Conservation (phyloP, 495 filamentous ascomycete genomes). For the Margaritispora aquatica region DNA sequence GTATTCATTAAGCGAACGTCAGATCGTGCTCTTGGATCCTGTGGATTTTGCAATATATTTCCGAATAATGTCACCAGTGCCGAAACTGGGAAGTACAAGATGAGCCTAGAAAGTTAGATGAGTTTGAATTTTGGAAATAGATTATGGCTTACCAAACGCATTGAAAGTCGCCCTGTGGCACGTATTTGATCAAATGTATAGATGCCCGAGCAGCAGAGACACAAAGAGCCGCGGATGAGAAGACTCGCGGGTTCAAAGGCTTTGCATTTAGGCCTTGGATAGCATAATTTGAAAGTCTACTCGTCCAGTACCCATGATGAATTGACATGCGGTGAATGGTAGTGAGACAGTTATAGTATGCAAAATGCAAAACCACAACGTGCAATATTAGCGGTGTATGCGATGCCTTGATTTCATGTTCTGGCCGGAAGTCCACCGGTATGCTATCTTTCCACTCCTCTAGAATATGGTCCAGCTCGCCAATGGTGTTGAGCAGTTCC, state of each 20-base stretch:
- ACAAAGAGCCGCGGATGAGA: constrained; percentile 87
- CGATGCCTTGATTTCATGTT: constrained; percentile 86
- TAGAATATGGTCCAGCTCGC: constrained; percentile 86
- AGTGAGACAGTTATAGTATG: constrained; percentile 96
- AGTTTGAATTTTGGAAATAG: constrained; percentile 20
- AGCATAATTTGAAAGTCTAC: constrained; percentile 87
- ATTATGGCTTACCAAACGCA: constrained; percentile 81
- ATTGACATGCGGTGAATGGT: constrained; percentile 98
- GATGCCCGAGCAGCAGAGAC: constrained; percentile 88
- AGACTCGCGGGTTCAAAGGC: constrained; percentile 88
- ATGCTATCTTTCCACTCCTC: constrained; percentile 97
- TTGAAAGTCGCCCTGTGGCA: constrained; percentile 87
- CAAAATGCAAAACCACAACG: constrained; percentile 87
- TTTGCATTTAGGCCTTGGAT: constrained; percentile 87
- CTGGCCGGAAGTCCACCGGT: constrained; percentile 87
- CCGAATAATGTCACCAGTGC: constrained; percentile 93
- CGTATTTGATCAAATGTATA: constrained; percentile 90
- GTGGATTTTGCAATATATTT: constrained; percentile 94
- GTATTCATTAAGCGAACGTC: constrained; percentile 88
- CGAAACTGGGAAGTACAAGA: constrained; percentile 95
- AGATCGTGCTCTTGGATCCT: constrained; percentile 78
- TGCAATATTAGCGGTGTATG: constrained; percentile 89
- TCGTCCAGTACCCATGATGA: constrained; percentile 98
- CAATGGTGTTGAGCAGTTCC: constrained; percentile 91
- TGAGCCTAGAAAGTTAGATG: constrained; percentile 56